Conservation (phyloP, 2,329 filamentous ascomycete genomes). For the Penicillium sp. region DNA sequence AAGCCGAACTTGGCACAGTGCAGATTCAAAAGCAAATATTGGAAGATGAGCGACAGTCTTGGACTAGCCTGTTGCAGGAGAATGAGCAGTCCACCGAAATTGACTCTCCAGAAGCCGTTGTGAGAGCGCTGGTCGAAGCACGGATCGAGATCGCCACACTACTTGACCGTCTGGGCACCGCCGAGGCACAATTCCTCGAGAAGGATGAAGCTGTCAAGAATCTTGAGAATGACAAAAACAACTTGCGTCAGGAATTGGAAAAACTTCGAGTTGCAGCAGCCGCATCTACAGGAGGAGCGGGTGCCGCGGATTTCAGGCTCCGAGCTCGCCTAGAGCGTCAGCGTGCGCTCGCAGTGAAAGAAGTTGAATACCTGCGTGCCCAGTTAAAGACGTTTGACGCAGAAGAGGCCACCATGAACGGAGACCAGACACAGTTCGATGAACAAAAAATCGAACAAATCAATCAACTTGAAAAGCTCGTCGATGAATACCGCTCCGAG, state of each 20-base stretch:
- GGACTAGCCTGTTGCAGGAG: constrained; percentile 78
- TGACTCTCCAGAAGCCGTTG: constrained; percentile 81
- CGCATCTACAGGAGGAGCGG: constrained; percentile 33
- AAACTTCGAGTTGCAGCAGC: constrained; percentile 55
- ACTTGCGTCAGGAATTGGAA: constrained; percentile 66
- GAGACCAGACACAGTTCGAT: constrained; percentile 67
- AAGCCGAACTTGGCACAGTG: constrained; percentile 73
- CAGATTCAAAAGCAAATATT: constrained; percentile 78
- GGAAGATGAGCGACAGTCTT: constrained; percentile 81
- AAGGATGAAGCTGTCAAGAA: constrained; percentile 70
- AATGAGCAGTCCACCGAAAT: constrained; percentile 67
- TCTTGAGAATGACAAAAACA: constrained; percentile 66
- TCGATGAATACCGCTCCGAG: constrained; percentile 82
- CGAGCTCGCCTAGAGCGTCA: constrained; percentile 79
- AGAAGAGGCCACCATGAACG: constrained; percentile 80
- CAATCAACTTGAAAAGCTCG: constrained; percentile 74
- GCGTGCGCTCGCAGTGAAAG: constrained; percentile 77
- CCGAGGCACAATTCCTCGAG: constrained; percentile 73
- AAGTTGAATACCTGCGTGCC: constrained; percentile 88
- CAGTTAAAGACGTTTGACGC: constrained; percentile 85
- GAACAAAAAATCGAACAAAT: constrained; percentile 70
- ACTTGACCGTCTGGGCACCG: constrained; percentile 71
- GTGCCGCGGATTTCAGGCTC: constrained; percentile 60
- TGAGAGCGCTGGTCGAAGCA: constrained; percentile 77
- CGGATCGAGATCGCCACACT: constrained; percentile 73